Evolutionary conservation across 345 rosid species (phyloP).

Genomic region (Populus alba): DNA sequence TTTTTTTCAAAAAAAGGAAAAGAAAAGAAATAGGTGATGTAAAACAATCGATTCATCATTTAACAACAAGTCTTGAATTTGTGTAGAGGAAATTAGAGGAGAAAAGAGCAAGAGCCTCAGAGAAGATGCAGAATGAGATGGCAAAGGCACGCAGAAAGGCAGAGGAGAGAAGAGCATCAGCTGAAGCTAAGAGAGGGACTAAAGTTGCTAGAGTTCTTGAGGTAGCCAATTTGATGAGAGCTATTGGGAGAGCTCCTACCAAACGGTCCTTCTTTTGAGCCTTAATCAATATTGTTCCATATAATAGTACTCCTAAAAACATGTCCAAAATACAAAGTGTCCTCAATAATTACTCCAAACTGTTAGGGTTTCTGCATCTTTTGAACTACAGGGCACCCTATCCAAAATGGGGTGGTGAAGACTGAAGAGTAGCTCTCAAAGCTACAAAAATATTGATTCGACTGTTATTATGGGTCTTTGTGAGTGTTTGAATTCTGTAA

Average conservation of each 20-base stretch:
- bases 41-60: not conserved
- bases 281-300: not conserved
- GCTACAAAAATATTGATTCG: not conserved
- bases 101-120: constrained; percentile 73
- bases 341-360: constrained; percentile 5
- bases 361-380: constrained; percentile 1
- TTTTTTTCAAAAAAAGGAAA: not conserved
- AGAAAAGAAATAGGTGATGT: not conserved
- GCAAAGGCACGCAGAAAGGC: constrained; percentile 85
- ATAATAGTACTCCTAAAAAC: not conserved
- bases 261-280: constrained; percentile 73
- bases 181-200: constrained; percentile 78
- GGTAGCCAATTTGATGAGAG: constrained; percentile 82
- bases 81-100: constrained; percentile 92
- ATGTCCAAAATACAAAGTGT: not conserved
- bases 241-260: constrained; percentile 82
- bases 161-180: constrained; percentile 87
- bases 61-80: not conserved
- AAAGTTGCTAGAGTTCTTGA: constrained; percentile 73
- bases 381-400: constrained; percentile 17
- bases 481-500: constrained; percentile 1
- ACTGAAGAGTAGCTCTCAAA: constrained; percentile 1
- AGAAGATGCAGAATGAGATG: constrained; percentile 84
- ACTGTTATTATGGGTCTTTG: not conserved
- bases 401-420: constrained; percentile 1